These are phyloP conservation scores for Mucuna pruriens DNA, from an alignment of 306 rosid genomes.

Conservation along the genomic window DNA sequence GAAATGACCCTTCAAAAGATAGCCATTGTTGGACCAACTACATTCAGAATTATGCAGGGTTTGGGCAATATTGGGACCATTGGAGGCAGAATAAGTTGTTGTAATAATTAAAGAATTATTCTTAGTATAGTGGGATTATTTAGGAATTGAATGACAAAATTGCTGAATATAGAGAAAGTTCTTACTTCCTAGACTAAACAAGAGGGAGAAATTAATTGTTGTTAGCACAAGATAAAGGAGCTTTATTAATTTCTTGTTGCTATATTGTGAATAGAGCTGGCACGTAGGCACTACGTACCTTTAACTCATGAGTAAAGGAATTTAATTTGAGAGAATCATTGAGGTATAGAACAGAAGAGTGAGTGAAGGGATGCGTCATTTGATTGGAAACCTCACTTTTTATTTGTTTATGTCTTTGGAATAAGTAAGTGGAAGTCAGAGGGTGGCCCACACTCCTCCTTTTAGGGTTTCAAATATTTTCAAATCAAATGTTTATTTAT, in stretches of 20 bases:
- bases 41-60: slow-evolving; percentile 72
- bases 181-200: slow-evolving; percentile 42
- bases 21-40: slow-evolving; percentile 63
- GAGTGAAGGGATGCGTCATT: slow-evolving; percentile 74
- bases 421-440: slow-evolving; percentile 99
- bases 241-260: slow-evolving; percentile 46
- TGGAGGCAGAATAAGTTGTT: slow-evolving; percentile 48
- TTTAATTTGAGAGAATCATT: slow-evolving; percentile 61
- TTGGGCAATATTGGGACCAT: slow-evolving; percentile 68
- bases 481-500: slow-evolving; percentile 29
- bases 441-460: slow-evolving; percentile 65
- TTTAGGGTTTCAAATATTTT: slow-evolving; percentile 36
- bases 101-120: slow-evolving; percentile 73
- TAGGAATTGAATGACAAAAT: slow-evolving; percentile 67
- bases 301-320: slow-evolving; percentile 45
- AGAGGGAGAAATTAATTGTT: slow-evolving; percentile 44
- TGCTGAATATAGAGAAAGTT: slow-evolving; percentile 52
- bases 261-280: slow-evolving; percentile 80
- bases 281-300: slow-evolving; percentile 72
- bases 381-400: slow-evolving; percentile 84
- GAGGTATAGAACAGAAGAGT: slow-evolving; percentile 53
- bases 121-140: slow-evolving; percentile 48
- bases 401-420: slow-evolving; percentile 73
- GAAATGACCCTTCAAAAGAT: slow-evolving; percentile 61
- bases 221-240: slow-evolving; percentile 51